phyloP scores from a whole-genome alignment of 257 asterid genomes.

The Scutellaria barbata region DNA sequence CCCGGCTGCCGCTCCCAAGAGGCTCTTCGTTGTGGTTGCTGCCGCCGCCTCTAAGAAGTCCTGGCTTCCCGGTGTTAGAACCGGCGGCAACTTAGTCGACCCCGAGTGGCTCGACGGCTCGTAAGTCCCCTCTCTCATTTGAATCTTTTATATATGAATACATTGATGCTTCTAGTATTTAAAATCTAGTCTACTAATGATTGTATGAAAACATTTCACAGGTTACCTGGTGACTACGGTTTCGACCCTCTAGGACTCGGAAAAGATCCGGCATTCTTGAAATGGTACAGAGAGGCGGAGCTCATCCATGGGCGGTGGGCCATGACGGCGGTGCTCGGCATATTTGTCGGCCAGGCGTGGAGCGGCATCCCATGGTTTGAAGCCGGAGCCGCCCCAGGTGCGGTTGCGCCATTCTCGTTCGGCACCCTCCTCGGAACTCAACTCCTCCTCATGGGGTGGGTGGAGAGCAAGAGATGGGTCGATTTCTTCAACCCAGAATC shows the following conservation, averaged over 20 bases:
- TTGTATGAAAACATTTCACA: constrained; percentile 33
- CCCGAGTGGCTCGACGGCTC: constrained; percentile 98
- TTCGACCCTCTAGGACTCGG: constrained; percentile 93
- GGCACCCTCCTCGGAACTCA: constrained; percentile 87
- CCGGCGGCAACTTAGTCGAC: constrained; percentile 66
- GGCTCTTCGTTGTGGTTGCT: constrained; percentile 58
- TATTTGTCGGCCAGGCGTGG: constrained; percentile 84
- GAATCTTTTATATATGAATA: background rate
- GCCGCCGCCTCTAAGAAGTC: constrained; percentile 76
- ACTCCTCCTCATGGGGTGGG: constrained; percentile 92
- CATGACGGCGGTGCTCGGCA: constrained; percentile 79
- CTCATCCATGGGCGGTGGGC: constrained; percentile 97
- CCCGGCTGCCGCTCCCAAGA: constrained; percentile 48
- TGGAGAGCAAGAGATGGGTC: constrained; percentile 91
- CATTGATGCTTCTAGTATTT: too few species aligned
- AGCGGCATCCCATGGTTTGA: constrained; percentile 91
- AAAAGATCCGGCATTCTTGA: constrained; percentile 87
- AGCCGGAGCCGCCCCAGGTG: constrained; percentile 91
- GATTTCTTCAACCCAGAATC: constrained; percentile 84
- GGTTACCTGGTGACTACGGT: constrained; percentile 91
- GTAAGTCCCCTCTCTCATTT: constrained; percentile 45
- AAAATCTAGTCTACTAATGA: background rate
- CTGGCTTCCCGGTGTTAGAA: constrained; percentile 76
- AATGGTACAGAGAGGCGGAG: constrained; percentile 96
- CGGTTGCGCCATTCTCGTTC: constrained; percentile 85